Evolutionary conservation across 2,329 filamentous ascomycete genomes (phyloP).

Genomic region (Sordariomycetes sp.): DNA sequence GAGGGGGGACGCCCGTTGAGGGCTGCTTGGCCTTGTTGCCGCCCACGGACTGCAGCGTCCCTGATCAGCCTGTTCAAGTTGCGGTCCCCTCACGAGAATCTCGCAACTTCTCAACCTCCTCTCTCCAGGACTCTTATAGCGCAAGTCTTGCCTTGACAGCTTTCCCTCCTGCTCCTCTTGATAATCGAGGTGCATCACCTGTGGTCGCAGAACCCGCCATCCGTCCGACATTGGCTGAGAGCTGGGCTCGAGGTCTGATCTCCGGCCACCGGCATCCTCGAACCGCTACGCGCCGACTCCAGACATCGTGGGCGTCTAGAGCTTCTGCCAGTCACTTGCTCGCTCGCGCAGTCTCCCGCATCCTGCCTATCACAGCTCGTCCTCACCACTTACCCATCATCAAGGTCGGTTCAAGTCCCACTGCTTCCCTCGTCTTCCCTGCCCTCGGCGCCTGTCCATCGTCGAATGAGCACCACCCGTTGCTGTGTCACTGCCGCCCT

Average conservation of each 20-base stretch:
- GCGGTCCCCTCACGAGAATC: too few species aligned
- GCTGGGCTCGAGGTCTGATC: neutral
- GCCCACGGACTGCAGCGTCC: too few species aligned
- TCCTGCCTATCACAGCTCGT: slow-evolving; percentile 17
- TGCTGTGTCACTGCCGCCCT: slow-evolving; percentile 22
- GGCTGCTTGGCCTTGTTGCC: too few species aligned
- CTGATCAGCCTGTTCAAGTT: too few species aligned
- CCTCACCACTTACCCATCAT: slow-evolving; percentile 10
- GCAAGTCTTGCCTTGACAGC: too few species aligned
- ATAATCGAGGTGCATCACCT: neutral
- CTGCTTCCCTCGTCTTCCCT: slow-evolving; percentile 10
- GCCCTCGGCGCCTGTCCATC: slow-evolving; percentile 22
- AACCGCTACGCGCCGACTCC: slow-evolving; percentile 2
- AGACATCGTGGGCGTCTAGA: slow-evolving; percentile 5
- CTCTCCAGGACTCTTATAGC: too few species aligned
- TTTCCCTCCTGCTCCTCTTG: neutral
- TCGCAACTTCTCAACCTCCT: too few species aligned
- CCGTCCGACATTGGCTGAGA: neutral
- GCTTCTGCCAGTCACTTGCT: slow-evolving; percentile 2
- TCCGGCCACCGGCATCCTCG: neutral
- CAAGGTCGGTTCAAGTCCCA: slow-evolving; percentile 17
- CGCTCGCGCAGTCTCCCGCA: neutral
- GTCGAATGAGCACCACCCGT: slow-evolving; percentile 19
- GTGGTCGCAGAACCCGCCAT: neutral
- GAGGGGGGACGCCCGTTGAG: too few species aligned